These are phyloP conservation scores for Ceratocystiopsis minuta DNA, from an alignment of 2,329 filamentous ascomycete species.

Conservation along the genomic window DNA sequence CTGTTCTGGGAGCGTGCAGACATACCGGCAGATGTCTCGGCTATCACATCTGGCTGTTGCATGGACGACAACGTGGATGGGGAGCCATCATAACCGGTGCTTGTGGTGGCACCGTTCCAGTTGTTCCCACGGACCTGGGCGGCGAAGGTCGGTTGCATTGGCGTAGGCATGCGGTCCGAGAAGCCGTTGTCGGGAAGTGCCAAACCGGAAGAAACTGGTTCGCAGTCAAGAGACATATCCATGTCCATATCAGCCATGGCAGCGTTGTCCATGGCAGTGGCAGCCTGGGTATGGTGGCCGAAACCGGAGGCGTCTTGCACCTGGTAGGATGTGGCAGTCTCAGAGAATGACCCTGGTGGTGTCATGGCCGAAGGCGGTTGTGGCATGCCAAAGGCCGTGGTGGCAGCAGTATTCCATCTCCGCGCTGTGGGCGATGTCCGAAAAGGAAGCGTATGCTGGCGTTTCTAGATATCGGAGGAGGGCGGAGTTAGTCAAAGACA, in stretches of 20 bases:
- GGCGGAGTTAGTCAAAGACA: conserved; percentile 1
- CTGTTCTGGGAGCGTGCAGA: no score
- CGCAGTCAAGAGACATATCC: conserved; percentile 29
- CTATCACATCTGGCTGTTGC: no score
- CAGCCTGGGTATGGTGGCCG: no score
- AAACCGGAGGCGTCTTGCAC: no score
- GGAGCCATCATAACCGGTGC: conserved; percentile 1
- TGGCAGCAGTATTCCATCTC: conserved; percentile 18
- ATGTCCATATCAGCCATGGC: conserved; percentile 22
- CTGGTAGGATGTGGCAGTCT: conserved; percentile 13
- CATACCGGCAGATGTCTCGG: no score
- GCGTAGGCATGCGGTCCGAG: conserved; percentile 36
- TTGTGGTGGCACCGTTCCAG: conserved; percentile 22
- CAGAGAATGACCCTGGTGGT: conserved; percentile 22
- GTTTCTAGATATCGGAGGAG: conserved; percentile 26
- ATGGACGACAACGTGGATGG: no score
- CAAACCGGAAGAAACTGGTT: no score
- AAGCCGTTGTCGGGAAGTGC: no score
- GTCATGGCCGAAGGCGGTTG: conserved; percentile 19
- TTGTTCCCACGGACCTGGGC: conserved; percentile 35
- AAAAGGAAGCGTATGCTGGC: conserved; percentile 32
- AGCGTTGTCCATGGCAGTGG: no score
- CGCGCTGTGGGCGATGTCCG: conserved; percentile 25
- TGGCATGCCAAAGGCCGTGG: conserved; percentile 16
- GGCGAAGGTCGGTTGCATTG: conserved; percentile 40